These are phyloP conservation scores for Brassica balearica DNA, from an alignment of 441 rosid genomes.

Conservation along the genomic window DNA sequence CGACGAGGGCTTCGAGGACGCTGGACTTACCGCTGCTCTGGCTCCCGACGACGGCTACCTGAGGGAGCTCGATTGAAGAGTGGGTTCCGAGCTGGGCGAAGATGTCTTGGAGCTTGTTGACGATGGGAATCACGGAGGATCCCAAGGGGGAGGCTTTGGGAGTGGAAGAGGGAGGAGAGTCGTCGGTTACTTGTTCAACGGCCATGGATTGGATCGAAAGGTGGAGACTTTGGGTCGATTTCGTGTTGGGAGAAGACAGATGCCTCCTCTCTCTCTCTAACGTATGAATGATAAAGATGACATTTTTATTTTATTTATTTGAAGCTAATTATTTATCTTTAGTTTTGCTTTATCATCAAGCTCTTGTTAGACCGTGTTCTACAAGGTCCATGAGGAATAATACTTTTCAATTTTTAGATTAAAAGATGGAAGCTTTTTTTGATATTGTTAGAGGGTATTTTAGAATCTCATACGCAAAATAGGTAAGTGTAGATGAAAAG, in stretches of 20 bases:
- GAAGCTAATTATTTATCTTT: background rate
- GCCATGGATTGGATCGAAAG: slow-evolving; percentile 35
- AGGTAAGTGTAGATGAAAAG: background rate
- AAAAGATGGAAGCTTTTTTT: background rate
- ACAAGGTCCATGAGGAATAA: background rate
- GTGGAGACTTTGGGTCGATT: slow-evolving; percentile 14
- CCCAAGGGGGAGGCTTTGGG: slow-evolving; percentile 41
- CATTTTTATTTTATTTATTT: background rate
- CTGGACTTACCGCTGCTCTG: slow-evolving; percentile 90
- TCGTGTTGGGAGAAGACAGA: slow-evolving; percentile 33
- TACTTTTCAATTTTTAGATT: background rate
- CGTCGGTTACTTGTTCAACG: slow-evolving; percentile 15
- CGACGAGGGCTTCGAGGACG: slow-evolving; percentile 74
- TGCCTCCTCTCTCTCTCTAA: background rate
- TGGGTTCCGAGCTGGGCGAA: slow-evolving; percentile 74
- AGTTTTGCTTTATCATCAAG: background rate
- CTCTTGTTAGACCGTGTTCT: background rate
- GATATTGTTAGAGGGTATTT: background rate
- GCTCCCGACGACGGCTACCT: slow-evolving; percentile 75
- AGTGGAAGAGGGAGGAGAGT: slow-evolving; percentile 26
- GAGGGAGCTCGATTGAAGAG: slow-evolving; percentile 56
- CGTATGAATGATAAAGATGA: background rate
- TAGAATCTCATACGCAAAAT: background rate
- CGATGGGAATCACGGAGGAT: slow-evolving; percentile 87
- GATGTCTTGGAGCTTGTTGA: slow-evolving; percentile 93